Base-by-base conservation (phyloP, 2,329 filamentous ascomycete genomes). In the Botryotinia narcissicola region DNA sequence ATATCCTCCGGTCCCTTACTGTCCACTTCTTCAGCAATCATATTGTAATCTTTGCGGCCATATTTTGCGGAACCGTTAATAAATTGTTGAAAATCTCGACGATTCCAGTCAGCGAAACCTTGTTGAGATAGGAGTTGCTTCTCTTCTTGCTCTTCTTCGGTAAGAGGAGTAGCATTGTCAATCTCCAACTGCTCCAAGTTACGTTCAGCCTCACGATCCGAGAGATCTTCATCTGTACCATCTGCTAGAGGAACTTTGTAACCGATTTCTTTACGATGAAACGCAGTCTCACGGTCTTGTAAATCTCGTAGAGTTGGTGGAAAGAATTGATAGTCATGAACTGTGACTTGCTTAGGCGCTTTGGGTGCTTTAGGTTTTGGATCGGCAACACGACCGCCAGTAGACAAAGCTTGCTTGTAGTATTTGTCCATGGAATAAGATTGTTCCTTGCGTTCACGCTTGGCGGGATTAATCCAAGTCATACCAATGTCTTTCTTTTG, bases 351-450 rank as follows among this genome's bases (percentile, higher is more conserved):
- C 83, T 97, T 97, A 0, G 96, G 96, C 16, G 96, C 94, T 73
- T 95, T 91, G n/a, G 96, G 97, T 32, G 96, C 93, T 83, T 97
- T 97, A 14, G 95, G 95, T 82, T 98, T 98, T 40, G 93, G 88
- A 75, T 98, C 94, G 57, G 93, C 91, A 37, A 90, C 91, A 63
- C 91, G 88, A 51, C 91, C 90, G 82, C 94, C 90, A 71, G 93
- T 96, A 51, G 89, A 92, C 80, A 99, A 88, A 16, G 94, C 93
- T 79, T 97, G 91, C 77, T 95, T 92, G 84, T 98, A 99, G 84
- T 99, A 99, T 83, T 98, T 97, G 82, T 99, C 97, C 85, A 99
- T 97, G 0, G 95, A 98, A 82, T 99, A 99, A 8, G 94, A 94
- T 81, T 98, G 94, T 81, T 98, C 95, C 83, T 98, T 99, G 80